Conservation (phyloP, 805 yeast genomes). For the Ogataea wickerhamii region DNA sequence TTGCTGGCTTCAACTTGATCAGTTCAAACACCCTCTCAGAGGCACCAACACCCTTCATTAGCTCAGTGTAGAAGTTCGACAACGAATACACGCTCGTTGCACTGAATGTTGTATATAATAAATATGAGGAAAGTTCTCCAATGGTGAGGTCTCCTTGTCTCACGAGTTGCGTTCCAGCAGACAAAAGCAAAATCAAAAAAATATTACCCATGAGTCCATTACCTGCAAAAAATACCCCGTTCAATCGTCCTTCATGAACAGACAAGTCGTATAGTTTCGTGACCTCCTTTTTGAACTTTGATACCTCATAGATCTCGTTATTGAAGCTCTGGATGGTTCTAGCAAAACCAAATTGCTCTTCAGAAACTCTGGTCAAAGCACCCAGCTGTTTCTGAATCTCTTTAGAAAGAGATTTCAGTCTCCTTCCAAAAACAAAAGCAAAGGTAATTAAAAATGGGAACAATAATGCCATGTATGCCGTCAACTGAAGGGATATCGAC, state of each 20-base stretch:
- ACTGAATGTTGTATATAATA: slow-evolving; percentile 93
- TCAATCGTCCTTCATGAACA: slow-evolving; percentile 71
- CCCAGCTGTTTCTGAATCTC: slow-evolving; percentile 84
- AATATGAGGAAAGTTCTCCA: slow-evolving; percentile 87
- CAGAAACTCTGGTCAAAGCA: slow-evolving; percentile 80
- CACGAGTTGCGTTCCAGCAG: slow-evolving; percentile 81
- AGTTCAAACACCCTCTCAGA: slow-evolving; percentile 88
- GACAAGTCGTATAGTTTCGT: slow-evolving; percentile 63
- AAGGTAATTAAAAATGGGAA: slow-evolving; percentile 81
- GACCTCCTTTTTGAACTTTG: slow-evolving; percentile 69
- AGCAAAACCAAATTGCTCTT: slow-evolving; percentile 82
- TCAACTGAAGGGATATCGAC: slow-evolving; percentile 75
- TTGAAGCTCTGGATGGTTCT: slow-evolving; percentile 88
- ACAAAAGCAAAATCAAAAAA: slow-evolving; percentile 70
- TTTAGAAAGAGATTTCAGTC: slow-evolving; percentile 69
- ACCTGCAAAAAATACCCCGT: slow-evolving; percentile 72
- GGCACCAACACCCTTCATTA: slow-evolving; percentile 98
- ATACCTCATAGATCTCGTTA: slow-evolving; percentile 76
- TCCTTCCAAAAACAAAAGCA: slow-evolving; percentile 78
- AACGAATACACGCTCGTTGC: slow-evolving; percentile 91
- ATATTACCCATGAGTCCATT: slow-evolving; percentile 84
- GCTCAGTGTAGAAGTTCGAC: slow-evolving; percentile 86
- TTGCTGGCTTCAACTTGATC: slow-evolving; percentile 70
- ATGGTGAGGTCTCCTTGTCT: slow-evolving; percentile 69
- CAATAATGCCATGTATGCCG: slow-evolving; percentile 73